Evolutionary conservation across 164 flowering plant species (phyloP).

Genomic region (Akebia trifoliata): DNA sequence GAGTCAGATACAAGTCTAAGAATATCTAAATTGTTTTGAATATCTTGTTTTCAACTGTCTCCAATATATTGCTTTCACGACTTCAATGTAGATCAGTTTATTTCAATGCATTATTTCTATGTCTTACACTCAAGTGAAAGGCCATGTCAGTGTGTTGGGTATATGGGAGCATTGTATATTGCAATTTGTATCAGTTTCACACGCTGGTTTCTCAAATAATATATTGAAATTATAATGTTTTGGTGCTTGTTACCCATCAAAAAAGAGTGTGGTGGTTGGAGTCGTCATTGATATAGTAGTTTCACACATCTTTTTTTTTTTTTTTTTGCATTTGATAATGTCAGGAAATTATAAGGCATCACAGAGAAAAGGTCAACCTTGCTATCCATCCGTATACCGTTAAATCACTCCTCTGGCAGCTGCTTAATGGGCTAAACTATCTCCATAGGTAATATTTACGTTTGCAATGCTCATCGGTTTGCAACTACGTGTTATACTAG

Average conservation of each 20-base stretch:
- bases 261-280: too few relatives aligned
- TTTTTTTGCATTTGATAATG: slow-evolving; percentile 3
- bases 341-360: slow-evolving; percentile 95
- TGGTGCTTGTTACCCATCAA: not conserved
- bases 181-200: too few relatives aligned
- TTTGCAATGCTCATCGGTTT: not conserved
- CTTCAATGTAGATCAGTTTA: too few relatives aligned
- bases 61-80: too few relatives aligned
- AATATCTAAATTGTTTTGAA: too few relatives aligned
- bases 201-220: not conserved
- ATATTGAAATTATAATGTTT: not conserved
- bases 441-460: slow-evolving; percentile 65
- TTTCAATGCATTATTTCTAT: too few relatives aligned
- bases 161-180: too few relatives aligned
- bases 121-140: too few relatives aligned
- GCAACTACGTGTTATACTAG: not conserved
- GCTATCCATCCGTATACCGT: slow-evolving; percentile 79
- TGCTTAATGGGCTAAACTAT: slow-evolving; percentile 95
- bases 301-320: not conserved
- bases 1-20: too few relatives aligned
- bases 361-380: slow-evolving; percentile 81
- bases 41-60: too few relatives aligned
- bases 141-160: too few relatives aligned
- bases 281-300: not conserved
- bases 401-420: slow-evolving; percentile 94